Percentiles rank a stretch among this genome's conserved stretches.
Conservation (phyloP, 2,329 filamentous ascomycete genomes). For the Exophiala phaeomuriformis region DNA sequence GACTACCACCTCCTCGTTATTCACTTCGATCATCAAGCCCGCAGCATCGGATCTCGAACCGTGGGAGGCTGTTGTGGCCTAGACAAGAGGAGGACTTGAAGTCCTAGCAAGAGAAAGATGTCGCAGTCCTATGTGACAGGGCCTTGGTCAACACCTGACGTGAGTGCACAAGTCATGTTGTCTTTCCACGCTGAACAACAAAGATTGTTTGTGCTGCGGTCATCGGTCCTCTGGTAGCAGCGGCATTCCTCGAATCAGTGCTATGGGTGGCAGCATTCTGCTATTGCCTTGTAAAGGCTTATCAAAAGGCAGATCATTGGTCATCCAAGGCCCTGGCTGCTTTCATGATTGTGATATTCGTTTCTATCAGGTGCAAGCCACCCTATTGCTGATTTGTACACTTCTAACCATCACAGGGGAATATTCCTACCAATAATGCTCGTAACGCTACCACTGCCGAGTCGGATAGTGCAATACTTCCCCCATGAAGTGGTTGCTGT, state of each 20-base stretch:
- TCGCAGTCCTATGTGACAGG: background rate
- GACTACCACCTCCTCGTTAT: no score
- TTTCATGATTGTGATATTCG: conserved; percentile 65
- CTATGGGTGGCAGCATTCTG: conserved; percentile 90
- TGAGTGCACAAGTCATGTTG: background rate
- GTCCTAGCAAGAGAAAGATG: conserved; percentile 1
- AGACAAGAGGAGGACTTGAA: background rate
- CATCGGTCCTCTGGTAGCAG: conserved; percentile 72
- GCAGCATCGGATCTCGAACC: background rate
- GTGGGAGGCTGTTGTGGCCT: background rate
- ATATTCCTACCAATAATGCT: conserved; percentile 93
- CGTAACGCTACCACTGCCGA: conserved; percentile 78
- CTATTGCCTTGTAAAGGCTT: conserved; percentile 85
- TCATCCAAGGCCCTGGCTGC: conserved; percentile 72
- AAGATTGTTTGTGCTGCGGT: conserved; percentile 82
- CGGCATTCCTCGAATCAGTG: conserved; percentile 85
- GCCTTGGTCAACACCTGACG: conserved; percentile 16
- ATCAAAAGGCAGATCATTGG: conserved; percentile 80
- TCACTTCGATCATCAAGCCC: background rate
- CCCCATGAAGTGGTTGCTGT: conserved; percentile 60
- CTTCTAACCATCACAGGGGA: conserved; percentile 43
- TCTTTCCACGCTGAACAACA: conserved; percentile 5
- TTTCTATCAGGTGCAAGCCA: conserved; percentile 60
- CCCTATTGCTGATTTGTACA: background rate
- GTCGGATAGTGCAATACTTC: conserved; percentile 63